These are phyloP conservation scores for Peronospora farinosa DNA, from an alignment of 352 stramenopile species.

Conservation along the genomic window DNA sequence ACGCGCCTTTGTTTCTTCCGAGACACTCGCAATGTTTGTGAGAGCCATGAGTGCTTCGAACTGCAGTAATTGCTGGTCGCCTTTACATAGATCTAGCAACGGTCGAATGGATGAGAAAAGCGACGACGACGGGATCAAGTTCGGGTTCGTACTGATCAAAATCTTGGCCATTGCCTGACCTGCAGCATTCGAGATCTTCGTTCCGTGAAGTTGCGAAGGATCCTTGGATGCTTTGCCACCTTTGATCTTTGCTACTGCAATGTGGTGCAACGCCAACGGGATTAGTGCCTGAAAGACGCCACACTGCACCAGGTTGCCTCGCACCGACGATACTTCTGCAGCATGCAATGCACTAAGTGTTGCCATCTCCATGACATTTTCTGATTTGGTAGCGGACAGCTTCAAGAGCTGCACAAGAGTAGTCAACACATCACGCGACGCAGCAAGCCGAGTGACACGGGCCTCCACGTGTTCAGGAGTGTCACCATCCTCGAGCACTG, in stretches of 20 bases:
- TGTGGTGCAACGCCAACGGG: slow-evolving; percentile 47
- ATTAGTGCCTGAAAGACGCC: slow-evolving; percentile 74
- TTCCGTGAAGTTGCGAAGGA: slow-evolving; percentile 61
- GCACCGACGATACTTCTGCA: slow-evolving; percentile 52
- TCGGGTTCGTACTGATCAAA: slow-evolving; percentile 95
- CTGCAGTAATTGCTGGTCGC: slow-evolving; percentile 88
- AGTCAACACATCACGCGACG: slow-evolving; percentile 50
- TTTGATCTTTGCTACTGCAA: slow-evolving; percentile 26
- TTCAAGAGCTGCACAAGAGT: slow-evolving; percentile 82
- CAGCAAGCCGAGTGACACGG: slow-evolving; percentile 51
- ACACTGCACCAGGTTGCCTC: slow-evolving; percentile 72
- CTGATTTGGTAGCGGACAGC: slow-evolving; percentile 56
- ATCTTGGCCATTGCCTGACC: slow-evolving; percentile 93
- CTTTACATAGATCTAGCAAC: slow-evolving; percentile 91
- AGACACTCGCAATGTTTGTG: slow-evolving; percentile 94
- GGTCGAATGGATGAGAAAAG: slow-evolving; percentile 74
- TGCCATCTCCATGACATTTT: slow-evolving; percentile 76
- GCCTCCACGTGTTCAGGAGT: slow-evolving; percentile 59
- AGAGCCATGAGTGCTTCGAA: slow-evolving; percentile 95
- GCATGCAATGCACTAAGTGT: slow-evolving; percentile 62
- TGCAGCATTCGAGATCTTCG: slow-evolving; percentile 82
- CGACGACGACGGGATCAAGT: slow-evolving; percentile 74
- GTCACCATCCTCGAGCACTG: slow-evolving; percentile 88
- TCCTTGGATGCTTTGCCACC: slow-evolving; percentile 20
- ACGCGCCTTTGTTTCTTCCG: slow-evolving; percentile 91